Base-by-base conservation (phyloP, 2,329 filamentous ascomycete genomes). In the Cladophialophora immunda region DNA sequence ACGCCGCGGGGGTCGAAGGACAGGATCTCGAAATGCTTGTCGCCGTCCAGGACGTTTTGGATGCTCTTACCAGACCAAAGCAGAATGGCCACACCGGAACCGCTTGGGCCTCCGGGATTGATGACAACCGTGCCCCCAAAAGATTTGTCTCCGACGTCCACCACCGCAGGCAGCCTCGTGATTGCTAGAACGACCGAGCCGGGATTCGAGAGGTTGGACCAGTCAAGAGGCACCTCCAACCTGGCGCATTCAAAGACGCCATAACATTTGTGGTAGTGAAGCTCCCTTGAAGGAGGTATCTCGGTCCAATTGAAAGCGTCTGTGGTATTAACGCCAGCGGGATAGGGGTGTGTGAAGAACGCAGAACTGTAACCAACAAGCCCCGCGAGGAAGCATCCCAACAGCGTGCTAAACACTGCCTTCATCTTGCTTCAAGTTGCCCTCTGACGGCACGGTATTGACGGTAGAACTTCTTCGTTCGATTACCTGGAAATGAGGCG, bases 181-280 rank as follows among this genome's bases (percentile, higher is more conserved):
- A 86, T 73, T 3, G 83, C 83, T 29, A 86, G 69, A 1, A 76
- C 76, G 22, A 83, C 77, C 22, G 73, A 72, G 52, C 76, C 77
- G 41, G 38, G 75, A 71, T 41, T 80, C 76, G 0, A 73, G 71
- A 4, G 75, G 73, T 71, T 66, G 34, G 81, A 77, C 74, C 81
- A 83, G 70, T 82, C 81, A 73, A 86, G 79, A 0, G 84, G 84
- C 0, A 85, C 78, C 54, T 81, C 75, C 3, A 86, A 74, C 5
- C 81, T 77, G n/a, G 84, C 82, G 67, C 84, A 86, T 69, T 83
- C 77, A 62, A 81, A 81, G 50, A 8, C 29, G 4, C 76, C 78
- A 64, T 80, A 83, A 73, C 84, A 85, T 41, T 77, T 72, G 66
- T 75, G 71, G 57, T 80, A 81, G n/a, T 76, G 62, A 7, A 81